Evolutionary conservation across 2,329 filamentous ascomycete genomes (phyloP).

Genomic region (Aureobasidium pullulans): DNA sequence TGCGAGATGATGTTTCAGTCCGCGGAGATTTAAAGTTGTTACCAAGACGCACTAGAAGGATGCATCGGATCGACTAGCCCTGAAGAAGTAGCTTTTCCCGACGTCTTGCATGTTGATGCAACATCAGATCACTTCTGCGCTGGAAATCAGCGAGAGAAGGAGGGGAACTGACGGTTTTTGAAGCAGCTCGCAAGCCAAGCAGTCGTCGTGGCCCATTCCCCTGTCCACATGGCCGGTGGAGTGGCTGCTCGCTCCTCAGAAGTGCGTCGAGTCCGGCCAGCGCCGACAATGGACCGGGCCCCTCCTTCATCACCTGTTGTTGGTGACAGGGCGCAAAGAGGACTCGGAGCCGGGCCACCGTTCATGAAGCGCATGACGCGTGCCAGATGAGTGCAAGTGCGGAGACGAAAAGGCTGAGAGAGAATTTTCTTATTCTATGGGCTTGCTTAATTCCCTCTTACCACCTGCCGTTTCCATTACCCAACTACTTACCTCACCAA

Average conservation of each 20-base stretch:
- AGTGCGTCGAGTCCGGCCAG: neutral
- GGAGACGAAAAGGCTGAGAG: conserved; percentile 1
- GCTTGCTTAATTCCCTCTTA: conserved; percentile 15
- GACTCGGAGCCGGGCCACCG: conserved; percentile 11
- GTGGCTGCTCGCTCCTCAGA: neutral
- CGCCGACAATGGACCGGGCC: conserved; percentile 9
- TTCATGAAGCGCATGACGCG: conserved; percentile 11
- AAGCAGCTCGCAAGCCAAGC: conserved; percentile 1
- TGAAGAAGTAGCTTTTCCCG: neutral
- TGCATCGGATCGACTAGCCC: neutral
- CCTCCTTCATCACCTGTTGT: neutral
- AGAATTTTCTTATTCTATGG: conserved; percentile 14
- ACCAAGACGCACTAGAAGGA: conserved; percentile 8
- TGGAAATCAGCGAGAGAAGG: neutral
- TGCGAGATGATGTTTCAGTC: conserved; percentile 1
- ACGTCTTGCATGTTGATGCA: conserved; percentile 7
- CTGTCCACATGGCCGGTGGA: neutral
- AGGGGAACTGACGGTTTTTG: conserved; percentile 5
- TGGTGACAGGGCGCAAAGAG: conserved; percentile 9
- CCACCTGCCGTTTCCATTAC: conserved; percentile 35
- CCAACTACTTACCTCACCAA: conserved; percentile 42
- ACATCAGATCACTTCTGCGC: neutral
- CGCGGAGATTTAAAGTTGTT: conserved; percentile 13
- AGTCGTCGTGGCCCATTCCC: neutral
- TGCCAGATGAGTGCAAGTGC: conserved; percentile 2